phyloP scores from a whole-genome alignment of 495 filamentous ascomycete species.

The Aspergillus carlsbadensis region DNA sequence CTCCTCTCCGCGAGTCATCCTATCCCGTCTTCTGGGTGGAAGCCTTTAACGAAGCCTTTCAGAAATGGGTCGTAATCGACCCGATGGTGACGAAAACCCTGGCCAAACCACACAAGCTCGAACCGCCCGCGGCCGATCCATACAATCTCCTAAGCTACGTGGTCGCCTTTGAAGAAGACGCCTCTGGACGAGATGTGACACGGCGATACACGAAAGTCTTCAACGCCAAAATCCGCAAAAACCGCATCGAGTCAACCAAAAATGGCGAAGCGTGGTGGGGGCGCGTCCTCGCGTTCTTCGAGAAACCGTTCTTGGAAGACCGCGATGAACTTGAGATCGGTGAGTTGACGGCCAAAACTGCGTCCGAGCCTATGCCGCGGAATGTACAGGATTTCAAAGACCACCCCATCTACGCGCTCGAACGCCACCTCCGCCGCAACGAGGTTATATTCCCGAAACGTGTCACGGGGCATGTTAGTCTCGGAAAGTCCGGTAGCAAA shows the following conservation, averaged over 20 bases:
- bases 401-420: conserved; percentile 86
- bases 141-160: conserved; percentile 80
- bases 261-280: conserved; percentile 74
- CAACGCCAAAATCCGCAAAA: conserved; percentile 81
- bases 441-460: conserved; percentile 74
- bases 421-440: conserved; percentile 80
- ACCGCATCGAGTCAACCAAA: conserved; percentile 67
- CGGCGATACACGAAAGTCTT: conserved; percentile 76
- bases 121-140: conserved; percentile 73
- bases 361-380: conserved; percentile 81
- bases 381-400: conserved; percentile 91
- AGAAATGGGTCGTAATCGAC: conserved; percentile 91
- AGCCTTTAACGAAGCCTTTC: conserved; percentile 74
- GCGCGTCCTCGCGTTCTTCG: conserved; percentile 58
- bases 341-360: conserved; percentile 68
- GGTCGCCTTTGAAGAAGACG: conserved; percentile 79
- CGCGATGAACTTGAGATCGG: conserved; percentile 79
- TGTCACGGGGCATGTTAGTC: conserved; percentile 72
- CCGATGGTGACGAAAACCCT: conserved; percentile 76
- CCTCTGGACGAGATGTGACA: conserved; percentile 75
- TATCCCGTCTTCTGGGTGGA: conserved; percentile 94
- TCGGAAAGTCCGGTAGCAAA: conserved; percentile 60
- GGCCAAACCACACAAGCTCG: conserved; percentile 70
- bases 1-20: conserved; percentile 45
- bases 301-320: conserved; percentile 54